These are phyloP conservation scores for Apiospora hydei DNA, from an alignment of 2,329 filamentous ascomycete species.

Conservation along the genomic window DNA sequence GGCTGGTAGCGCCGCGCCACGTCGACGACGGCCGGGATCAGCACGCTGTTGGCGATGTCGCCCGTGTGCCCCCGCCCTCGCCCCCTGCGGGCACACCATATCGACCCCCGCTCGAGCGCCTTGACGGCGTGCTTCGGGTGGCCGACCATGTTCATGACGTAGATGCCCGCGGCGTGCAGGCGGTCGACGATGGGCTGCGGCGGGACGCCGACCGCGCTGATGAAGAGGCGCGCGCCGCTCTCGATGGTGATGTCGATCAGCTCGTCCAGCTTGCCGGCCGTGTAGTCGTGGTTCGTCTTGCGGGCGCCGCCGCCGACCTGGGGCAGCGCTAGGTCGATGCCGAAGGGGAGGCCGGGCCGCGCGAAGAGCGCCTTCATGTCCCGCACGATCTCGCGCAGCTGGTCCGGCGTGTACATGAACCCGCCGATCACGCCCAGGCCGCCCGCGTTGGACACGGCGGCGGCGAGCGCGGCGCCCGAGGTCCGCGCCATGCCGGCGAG, in stretches of 20 bases:
- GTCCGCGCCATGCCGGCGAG: conserved; percentile 94
- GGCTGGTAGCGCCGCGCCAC: conserved; percentile 77
- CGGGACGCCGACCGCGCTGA: conserved; percentile 87
- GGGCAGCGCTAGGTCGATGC: conserved; percentile 88
- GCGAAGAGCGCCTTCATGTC: conserved; percentile 81
- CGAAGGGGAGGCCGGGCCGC: conserved; percentile 78
- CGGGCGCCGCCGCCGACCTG: conserved; percentile 85
- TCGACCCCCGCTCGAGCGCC: conserved; percentile 88
- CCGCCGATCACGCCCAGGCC: conserved; percentile 80
- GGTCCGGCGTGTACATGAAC: conserved; percentile 74
- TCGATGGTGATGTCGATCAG: conserved; percentile 86
- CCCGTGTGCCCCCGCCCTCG: conserved; percentile 93
- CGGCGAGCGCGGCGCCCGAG: conserved; percentile 79
- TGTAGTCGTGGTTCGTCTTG: conserved; percentile 96
- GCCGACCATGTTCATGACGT: conserved; percentile 98
- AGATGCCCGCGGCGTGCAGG: conserved; percentile 79
- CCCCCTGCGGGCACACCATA: conserved; percentile 92
- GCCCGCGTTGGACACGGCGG: conserved; percentile 87
- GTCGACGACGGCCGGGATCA: conserved; percentile 88
- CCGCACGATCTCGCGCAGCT: conserved; percentile 81
- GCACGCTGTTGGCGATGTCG: conserved; percentile 82
- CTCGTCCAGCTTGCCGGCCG: conserved; percentile 84
- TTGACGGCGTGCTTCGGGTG: conserved; percentile 91
- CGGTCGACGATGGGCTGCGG: conserved; percentile 75
- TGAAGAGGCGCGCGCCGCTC: conserved; percentile 85